Conservation (phyloP, 1,139 yeast species). For the Pneumocystis carinii region DNA sequence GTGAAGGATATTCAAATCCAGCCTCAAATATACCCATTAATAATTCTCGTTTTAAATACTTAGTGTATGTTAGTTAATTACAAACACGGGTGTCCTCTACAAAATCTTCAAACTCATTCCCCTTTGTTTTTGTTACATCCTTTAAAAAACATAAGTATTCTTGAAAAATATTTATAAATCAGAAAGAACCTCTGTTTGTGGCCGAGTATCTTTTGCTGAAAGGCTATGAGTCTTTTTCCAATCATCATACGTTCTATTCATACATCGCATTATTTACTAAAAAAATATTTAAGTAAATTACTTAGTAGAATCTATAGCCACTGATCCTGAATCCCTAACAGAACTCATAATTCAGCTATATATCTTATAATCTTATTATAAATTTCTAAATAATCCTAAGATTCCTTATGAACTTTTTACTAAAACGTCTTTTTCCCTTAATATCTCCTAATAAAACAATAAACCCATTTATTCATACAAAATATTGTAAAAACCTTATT, state of each 20-base stretch:
- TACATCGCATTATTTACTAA: not conserved
- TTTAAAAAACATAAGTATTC: constrained; percentile 2
- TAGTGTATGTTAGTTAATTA: constrained; percentile 18
- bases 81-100: constrained; percentile 2
- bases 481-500: not conserved
- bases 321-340: not conserved
- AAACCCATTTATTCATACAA: not conserved
- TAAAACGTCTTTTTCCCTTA: not conserved
- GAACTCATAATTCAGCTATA: not conserved
- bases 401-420: not conserved
- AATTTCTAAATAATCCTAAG: not conserved
- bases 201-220: constrained; percentile 11
- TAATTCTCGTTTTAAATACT: constrained; percentile 76
- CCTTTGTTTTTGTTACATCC: constrained; percentile 85
- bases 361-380: not conserved
- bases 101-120: constrained; percentile 71
- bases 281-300: not conserved
- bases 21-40: constrained; percentile 98
- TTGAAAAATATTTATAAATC: not conserved
- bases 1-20: constrained; percentile 95
- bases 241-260: not conserved
- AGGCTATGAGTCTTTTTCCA: constrained; percentile 4
- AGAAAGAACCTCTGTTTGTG: constrained; percentile 5
- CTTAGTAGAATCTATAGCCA: not conserved
- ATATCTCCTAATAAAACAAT: not conserved